phyloP scores from a whole-genome alignment of 73 alveolate genomes.

The Breviolum minutum region DNA sequence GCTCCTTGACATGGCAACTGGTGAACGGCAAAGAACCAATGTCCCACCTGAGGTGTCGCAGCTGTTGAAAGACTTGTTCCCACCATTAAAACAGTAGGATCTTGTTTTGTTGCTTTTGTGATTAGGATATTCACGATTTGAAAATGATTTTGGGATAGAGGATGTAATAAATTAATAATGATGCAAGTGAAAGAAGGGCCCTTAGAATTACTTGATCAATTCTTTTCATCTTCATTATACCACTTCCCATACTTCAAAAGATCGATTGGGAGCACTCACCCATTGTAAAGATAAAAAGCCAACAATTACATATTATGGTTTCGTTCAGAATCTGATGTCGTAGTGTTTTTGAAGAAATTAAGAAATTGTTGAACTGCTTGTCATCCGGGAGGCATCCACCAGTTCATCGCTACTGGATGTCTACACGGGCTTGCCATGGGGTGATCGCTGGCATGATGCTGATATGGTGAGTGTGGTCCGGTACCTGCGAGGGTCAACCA shows the following conservation, averaged over 20 bases:
- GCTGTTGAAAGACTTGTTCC: no score
- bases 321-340: neutral
- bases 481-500: neutral
- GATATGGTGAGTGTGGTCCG: neutral
- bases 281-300: neutral
- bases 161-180: no score
- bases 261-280: neutral
- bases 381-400: no score
- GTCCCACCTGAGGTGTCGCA: neutral
- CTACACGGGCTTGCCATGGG: neutral
- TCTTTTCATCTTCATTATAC: no score
- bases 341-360: neutral
- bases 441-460: conserved; percentile 6
- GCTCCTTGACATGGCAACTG: neutral
- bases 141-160: no score
- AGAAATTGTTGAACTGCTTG: no score
- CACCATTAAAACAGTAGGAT: no score
- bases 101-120: no score
- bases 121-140: no score
- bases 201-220: no score
- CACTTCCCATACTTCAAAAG: no score
- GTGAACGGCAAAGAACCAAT: neutral
- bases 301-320: neutral
- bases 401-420: neutral
- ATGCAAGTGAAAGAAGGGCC: no score